Base-by-base conservation (phyloP, 2,329 filamentous ascomycete genomes). In the Elsinoe ampelina region DNA sequence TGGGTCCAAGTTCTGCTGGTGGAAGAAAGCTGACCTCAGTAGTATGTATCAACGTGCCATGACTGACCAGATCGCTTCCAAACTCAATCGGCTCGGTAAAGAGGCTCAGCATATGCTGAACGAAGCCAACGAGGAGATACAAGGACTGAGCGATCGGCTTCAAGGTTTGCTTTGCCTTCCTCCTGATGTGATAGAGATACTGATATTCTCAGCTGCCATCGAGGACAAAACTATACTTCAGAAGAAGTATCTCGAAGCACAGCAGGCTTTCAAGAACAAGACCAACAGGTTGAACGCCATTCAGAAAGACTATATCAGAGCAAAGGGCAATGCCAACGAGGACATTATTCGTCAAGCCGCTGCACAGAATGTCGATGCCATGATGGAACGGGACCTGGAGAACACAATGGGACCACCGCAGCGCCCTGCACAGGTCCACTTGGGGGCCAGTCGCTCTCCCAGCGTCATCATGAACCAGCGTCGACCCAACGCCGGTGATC, bases 11-110 rank as follows among this genome's bases (percentile, higher is more conserved):
- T 1, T 5, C 2, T 10, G n/a, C 32, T 15, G 22, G 13, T 36
- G 41, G 19, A 10, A n/a, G 5, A 3, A 19, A 2, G 6, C 54
- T 58, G 35, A 58, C 41, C 13, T 17, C 8, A 35, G 19, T 59
- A 88, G 85, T 58, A 79, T 85, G 54, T 95, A 91, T 64, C 87
- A 95, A 66, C 84, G 89, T 63, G 83, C 86, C 62, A 72, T 89
- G 1, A 83, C 81, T 42, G 89, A 84, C 64, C 83, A 79, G 8
- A 72, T 95, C 60, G 82, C 80, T 0, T 86, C 89, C 10, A 91
- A 87, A 67, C 89, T 87, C 66, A 73, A 77, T 1, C 74, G 69
- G 2, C 72, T 93, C 13, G 86, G 77, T 61, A 71, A 77, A 11
- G 80, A 87, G 42, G 78, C 90, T 66, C 86, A 93, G 63, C 86